Evolutionary conservation across 78 protist species (phyloP), one percentile per base, ranked within the genome.

Genomic region (Dictyostelium capitatum): DNA sequence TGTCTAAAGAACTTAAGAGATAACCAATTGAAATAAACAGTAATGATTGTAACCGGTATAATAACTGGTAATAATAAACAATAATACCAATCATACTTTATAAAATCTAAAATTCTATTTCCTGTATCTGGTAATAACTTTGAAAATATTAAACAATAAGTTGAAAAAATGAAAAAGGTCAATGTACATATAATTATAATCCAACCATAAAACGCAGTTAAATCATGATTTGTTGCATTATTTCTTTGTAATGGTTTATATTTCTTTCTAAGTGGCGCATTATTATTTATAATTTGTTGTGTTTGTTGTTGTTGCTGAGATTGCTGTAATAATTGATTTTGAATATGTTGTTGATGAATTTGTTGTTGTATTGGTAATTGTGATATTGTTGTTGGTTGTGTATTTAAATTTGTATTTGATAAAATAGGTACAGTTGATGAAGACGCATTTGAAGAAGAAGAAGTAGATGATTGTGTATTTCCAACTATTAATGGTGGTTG

Each of bases 1-100:
- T 90, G 95, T 59, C 95, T 72, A 62, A 90, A 90, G 89, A 90
- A 90, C 47, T 90, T 90, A 14, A 90, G 30, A 82, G 84, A 74
- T 23, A 90, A 32, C 95, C 95, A 90, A 41, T 90, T 90, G 54
- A 82, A 57, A 59, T 90, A 90, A 11, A 90, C 95, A 1, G 90
- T 90, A 0, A 80, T 80, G 32, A 90, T 74, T 1, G 95, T 90
- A 0, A 90, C 89, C 0, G 95, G 95, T 8, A 90, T 50, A 12
- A 82, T 19, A 11, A 47, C 89, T 1, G 95, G 95, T 20, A 90
- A 3, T 9, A 90, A 32, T n/a, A 90, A 30, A 59, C 95, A 90
- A 62, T 90, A 90, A 48, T 90, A 90, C 90, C 95, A 82, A 54
- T 90, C 95, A 79, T 82, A 74, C 62, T 80, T 82, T 30, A 90